phyloP scores from a whole-genome alignment of 768 basidiomycete genomes.

The Lepiota brunneoincarnata region DNA sequence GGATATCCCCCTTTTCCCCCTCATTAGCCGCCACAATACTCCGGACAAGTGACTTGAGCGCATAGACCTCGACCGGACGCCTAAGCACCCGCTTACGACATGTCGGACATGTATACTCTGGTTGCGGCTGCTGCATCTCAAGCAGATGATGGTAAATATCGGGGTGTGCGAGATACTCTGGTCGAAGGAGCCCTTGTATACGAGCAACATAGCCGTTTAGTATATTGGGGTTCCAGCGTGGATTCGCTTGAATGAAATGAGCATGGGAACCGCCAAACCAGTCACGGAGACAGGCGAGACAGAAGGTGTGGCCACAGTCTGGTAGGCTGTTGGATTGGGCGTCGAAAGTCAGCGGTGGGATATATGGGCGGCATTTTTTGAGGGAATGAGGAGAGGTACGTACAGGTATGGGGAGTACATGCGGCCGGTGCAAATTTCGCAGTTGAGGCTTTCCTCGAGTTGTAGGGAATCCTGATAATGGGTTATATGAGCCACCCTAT shows the following conservation, averaged over 20 bases:
- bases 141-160: conserved; percentile 24
- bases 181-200: conserved; percentile 6
- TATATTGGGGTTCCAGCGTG: conserved; percentile 35
- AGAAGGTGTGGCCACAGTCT: conserved; percentile 72
- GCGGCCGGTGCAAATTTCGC: conserved; percentile 61
- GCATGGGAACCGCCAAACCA: conserved; percentile 48
- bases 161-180: conserved; percentile 18
- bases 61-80: conserved; percentile 59
- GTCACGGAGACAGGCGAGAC: conserved; percentile 56
- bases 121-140: conserved; percentile 33
- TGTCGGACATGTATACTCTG: conserved; percentile 65
- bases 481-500: neutral
- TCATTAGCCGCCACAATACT: conserved; percentile 39
- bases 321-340: conserved; percentile 40
- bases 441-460: conserved; percentile 54
- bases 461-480: conserved; percentile 34
- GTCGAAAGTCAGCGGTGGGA: neutral
- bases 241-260: conserved; percentile 46
- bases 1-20: conserved; percentile 41
- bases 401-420: conserved; percentile 72
- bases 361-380: neutral
- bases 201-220: conserved; percentile 13
- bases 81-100: conserved; percentile 51
- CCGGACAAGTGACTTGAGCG: conserved; percentile 54
- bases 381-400: conserved; percentile 21